These are phyloP conservation scores for Areca catechu DNA, from an alignment of 176 grass and related monocot genomes.

Conservation along the genomic window DNA sequence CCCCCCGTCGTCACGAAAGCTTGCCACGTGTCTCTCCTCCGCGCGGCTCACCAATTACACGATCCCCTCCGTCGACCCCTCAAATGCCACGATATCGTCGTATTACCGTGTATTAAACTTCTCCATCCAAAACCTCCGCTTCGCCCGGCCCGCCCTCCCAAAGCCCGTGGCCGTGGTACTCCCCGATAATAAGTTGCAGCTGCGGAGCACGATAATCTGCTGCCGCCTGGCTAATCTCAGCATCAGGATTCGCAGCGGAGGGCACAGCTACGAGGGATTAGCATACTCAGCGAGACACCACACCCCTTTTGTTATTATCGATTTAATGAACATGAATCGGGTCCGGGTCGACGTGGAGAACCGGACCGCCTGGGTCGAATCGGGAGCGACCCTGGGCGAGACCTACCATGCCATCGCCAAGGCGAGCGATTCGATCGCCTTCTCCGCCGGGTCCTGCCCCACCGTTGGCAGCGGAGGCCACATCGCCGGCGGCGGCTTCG, in stretches of 20 bases:
- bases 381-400: conserved; percentile 66
- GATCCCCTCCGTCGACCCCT: conserved; percentile 4
- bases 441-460: conserved; percentile 60
- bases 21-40: conserved; percentile 35
- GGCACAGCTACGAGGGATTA: conserved; percentile 84
- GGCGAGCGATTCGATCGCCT: conserved; percentile 26
- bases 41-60: conserved; percentile 54
- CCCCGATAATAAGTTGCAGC: conserved; percentile 24
- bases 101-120: conserved; percentile 18
- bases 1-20: neutral
- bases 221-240: conserved; percentile 15
- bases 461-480: conserved; percentile 63
- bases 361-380: conserved; percentile 47
- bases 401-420: conserved; percentile 44
- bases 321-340: conserved; percentile 43
- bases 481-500: conserved; percentile 73
- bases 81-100: neutral
- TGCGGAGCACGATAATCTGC: conserved; percentile 35
- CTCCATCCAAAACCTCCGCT: conserved; percentile 74
- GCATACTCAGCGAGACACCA: conserved; percentile 35
- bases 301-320: conserved; percentile 35
- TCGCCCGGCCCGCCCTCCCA: conserved; percentile 12
- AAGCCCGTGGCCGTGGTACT: conserved; percentile 40
- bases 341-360: conserved; percentile 27
- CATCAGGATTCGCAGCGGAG: conserved; percentile 68